Conservation (phyloP, 768 basidiomycete species). For the Lactifluus echinatus region DNA sequence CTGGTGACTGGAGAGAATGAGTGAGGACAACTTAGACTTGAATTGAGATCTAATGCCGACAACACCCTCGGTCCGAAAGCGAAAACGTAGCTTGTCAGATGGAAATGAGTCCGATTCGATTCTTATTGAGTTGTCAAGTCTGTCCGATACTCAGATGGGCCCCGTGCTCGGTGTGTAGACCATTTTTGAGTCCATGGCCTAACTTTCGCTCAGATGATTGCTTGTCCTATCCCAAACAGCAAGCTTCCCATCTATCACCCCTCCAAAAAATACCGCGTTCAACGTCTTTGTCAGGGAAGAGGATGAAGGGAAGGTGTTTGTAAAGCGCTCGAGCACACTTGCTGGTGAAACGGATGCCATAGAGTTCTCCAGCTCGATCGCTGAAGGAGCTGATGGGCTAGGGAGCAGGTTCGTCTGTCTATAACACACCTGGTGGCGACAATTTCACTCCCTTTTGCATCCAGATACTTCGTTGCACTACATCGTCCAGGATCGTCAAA, state of each 20-base stretch:
- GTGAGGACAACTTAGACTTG: too few species aligned
- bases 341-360: conserved; percentile 80
- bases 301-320: conserved; percentile 28
- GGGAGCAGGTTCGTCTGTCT: conserved; percentile 56
- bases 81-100: conserved; percentile 35
- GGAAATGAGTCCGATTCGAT: conserved; percentile 29
- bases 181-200: neutral
- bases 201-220: neutral
- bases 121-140: conserved; percentile 31
- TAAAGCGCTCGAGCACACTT: conserved; percentile 36
- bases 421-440: too few species aligned
- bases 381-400: conserved; percentile 39
- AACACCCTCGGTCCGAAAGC: conserved; percentile 27
- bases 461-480: conserved; percentile 76
- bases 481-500: conserved; percentile 68
- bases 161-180: conserved; percentile 43
- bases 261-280: conserved; percentile 53
- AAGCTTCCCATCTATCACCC: conserved; percentile 56
- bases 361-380: conserved; percentile 68
- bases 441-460: neutral
- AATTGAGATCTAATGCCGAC: neutral
- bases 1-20: too few species aligned
- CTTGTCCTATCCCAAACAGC: conserved; percentile 30
- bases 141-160: conserved; percentile 33
- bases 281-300: conserved; percentile 42